phyloP scores from a whole-genome alignment of 73 alveolate species.

The Tetrahymena thermophila region DNA sequence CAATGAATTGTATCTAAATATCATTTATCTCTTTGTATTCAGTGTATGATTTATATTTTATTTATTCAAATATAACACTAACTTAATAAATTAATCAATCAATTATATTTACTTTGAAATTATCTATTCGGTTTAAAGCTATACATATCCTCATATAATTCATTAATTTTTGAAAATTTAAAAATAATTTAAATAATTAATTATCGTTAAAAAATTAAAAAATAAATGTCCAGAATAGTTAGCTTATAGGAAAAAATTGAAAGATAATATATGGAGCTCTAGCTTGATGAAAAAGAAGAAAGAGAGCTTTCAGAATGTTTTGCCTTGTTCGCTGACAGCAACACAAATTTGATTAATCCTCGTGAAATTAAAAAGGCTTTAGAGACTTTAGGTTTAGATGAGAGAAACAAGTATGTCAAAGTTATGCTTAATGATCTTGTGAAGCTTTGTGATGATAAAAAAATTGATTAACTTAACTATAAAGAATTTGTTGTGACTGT shows the following conservation, averaged over 20 bases:
- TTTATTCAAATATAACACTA: no score
- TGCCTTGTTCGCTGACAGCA: not conserved
- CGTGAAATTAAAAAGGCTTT: not conserved
- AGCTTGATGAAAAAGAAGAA: not conserved
- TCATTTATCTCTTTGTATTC: no score
- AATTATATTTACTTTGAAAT: not conserved
- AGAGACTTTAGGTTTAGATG: not conserved
- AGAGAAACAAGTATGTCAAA: not conserved
- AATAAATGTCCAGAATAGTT: not conserved
- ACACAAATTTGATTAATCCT: not conserved
- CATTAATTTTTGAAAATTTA: not conserved
- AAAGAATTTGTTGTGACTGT: not conserved
- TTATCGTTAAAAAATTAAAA: not conserved
- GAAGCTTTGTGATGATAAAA: not conserved
- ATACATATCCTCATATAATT: not conserved
- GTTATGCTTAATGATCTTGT: not conserved
- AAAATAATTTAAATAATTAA: not conserved
- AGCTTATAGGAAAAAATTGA: not conserved
- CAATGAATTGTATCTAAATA: no score
- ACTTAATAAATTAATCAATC: not conserved
- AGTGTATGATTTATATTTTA: no score
- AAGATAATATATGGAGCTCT: not conserved
- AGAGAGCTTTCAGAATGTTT: not conserved
- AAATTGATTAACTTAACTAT: not conserved
- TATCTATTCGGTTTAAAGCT: not conserved